Evolutionary conservation across 352 stramenopile species (phyloP), one percentile per base, ranked within the genome.

Genomic region (Pythium myriotylum): DNA sequence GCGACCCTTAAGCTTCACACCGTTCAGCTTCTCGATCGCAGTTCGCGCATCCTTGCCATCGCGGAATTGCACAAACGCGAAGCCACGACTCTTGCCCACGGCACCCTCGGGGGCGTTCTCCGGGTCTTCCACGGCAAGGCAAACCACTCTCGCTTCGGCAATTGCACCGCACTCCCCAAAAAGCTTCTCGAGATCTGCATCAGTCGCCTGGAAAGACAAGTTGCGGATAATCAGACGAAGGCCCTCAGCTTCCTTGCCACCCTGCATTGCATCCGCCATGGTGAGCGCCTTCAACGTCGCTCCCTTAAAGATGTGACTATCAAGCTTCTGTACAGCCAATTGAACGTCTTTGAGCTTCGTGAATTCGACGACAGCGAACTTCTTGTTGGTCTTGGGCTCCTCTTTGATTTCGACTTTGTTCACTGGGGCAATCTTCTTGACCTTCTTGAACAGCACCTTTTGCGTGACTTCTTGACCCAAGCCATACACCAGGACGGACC

Each of bases 181-280:
- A 1, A 86, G 60, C 62, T 86, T 86, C 27, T 86, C 73, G 20
- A 95, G 29, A 60, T 95, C 86, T 19, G 69, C 75, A 42, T 93
- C 82, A 0, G 70, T 89, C 19, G 83, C 84, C 67, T 93, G 74
- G 65, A 95, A 95, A 22, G 84, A 79, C 58, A 95, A 58, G 61
- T 95, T 95, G 50, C 86, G 86, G 47, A 95, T 79, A 43, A 95
- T 95, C 29, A 95, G 67, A 9, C 86, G 86, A 55, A 91, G 59
- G 29, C 80, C 83, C 24, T 91, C 80, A 19, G 62, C 65, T 48
- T 76, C 65, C 22, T 74, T 59, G 13, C 55, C 41, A 10, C 74
- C 62, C n/a, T 67, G 66, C 39, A 65, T 49, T 2, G 67, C 70
- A 10, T 56, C 62, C 32, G 41, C 41, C 35, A 81, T 65, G 39